Base-by-base conservation (phyloP, 2,329 filamentous ascomycete genomes). In the Arthrobotrys conoides region DNA sequence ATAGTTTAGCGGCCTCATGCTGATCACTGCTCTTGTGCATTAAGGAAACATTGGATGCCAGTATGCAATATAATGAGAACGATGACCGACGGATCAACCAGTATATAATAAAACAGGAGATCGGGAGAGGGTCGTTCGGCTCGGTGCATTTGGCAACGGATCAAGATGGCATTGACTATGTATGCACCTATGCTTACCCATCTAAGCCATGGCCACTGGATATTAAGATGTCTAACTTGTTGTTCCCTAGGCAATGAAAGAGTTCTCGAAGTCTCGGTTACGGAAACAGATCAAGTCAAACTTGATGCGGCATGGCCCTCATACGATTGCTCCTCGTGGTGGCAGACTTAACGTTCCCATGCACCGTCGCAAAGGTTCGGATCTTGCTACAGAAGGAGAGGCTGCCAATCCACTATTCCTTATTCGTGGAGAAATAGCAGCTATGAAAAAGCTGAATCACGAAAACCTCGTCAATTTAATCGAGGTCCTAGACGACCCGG, bases 401-500 rank as follows among this genome's bases (percentile, higher is more conserved):
- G 88, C 88, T 51, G 91, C 92, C 83, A 91, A 91, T 81, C 90
- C 95, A 0, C 87, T 98, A 12, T 92, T 92, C 82, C 87, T 98
- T 76, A 98, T 99, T 84, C 92, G 94, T 79, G 93, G 97, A 84
- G 96, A 99, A 85, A 96, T 98, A 82, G 96, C 96, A 75, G 96
- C 98, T 83, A 98, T 99, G 94, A 99, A 98, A 87, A 98, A 98
- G 85, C 88, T 98, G 57, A 91, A 97, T 83, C 96, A 99, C 83
- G 91, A 91, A 30, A 99, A 98, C 83, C 87, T 99, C n/a, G 95
- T 98, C 14, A 91, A 92, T 55, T 86, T 99, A 64, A 93, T 97
- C 81, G 96, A 99, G 85, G 96, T 99, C 2, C 87, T 99, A 65
- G 96, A 98, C 83, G 96, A 98, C 83, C 95, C 96, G 0, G 91